These are phyloP conservation scores for Perkinsus chesapeaki DNA, from an alignment of 169 alveolate genomes.

Conservation along the genomic window DNA sequence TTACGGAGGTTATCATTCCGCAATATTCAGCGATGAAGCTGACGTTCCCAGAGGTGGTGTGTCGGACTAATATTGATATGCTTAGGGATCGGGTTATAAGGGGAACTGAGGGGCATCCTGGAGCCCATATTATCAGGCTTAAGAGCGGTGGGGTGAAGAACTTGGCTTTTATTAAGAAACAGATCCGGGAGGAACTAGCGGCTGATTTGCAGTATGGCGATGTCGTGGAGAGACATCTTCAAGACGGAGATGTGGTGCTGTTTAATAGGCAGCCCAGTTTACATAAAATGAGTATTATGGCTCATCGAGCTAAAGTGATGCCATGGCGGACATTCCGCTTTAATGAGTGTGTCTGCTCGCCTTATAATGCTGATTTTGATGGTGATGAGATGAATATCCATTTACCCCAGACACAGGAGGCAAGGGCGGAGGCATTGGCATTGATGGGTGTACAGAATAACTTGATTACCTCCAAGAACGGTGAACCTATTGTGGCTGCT, in stretches of 20 bases:
- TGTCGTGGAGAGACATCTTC: conserved; percentile 93
- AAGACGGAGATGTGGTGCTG: conserved; percentile 92
- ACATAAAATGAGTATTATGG: conserved; percentile 95
- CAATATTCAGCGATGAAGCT: conserved; percentile 88
- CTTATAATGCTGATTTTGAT: conserved; percentile 99
- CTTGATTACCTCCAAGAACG: conserved; percentile 93
- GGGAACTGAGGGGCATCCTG: conserved; percentile 58
- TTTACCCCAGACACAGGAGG: conserved; percentile 95
- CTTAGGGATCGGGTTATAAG: conserved; percentile 75
- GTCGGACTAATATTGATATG: conserved; percentile 67
- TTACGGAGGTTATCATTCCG: conserved; percentile 96
- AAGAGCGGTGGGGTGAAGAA: neutral
- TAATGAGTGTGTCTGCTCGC: conserved; percentile 95
- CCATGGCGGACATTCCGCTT: conserved; percentile 91
- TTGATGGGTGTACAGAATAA: conserved; percentile 87
- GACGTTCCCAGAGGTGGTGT: conserved; percentile 94
- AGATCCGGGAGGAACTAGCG: conserved; percentile 36
- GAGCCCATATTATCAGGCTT: conserved; percentile 2
- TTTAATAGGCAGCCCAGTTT: conserved; percentile 98
- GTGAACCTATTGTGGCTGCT: conserved; percentile 93
- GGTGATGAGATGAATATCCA: conserved; percentile 99
- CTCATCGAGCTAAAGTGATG: conserved; percentile 89
- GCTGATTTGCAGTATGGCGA: conserved; percentile 84
- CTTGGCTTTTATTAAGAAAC: neutral
- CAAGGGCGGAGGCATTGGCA: conserved; percentile 84